A percentile compares a stretch with the other conserved stretches of the same genome.
phyloP scores from a whole-genome alignment of 1,284 basidiomycete genomes.

The Boletus holoroseus region DNA sequence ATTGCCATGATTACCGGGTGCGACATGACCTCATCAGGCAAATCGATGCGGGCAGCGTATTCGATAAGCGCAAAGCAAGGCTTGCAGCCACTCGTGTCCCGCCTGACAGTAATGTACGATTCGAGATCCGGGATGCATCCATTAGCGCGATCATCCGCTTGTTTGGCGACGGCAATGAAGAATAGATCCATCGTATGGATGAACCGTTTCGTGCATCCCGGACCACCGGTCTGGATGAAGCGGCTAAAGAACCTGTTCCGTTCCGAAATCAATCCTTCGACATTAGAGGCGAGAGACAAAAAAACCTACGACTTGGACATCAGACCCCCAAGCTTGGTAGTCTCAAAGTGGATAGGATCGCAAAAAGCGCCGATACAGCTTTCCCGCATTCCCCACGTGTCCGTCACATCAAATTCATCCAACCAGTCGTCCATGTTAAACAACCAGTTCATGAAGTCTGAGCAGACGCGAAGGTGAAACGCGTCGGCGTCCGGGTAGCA shows the following conservation, averaged over 20 bases:
- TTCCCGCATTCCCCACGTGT: slow-evolving; percentile 39
- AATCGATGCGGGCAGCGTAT: slow-evolving; percentile 50
- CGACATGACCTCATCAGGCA: slow-evolving; percentile 51
- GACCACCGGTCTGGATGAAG: slow-evolving; percentile 44
- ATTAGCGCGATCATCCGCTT: slow-evolving; percentile 48
- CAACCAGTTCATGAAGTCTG: slow-evolving; percentile 55
- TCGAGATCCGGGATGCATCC: slow-evolving; percentile 49
- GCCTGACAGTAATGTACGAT: slow-evolving; percentile 51
- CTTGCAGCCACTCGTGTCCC: slow-evolving; percentile 55
- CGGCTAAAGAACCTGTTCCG: slow-evolving; percentile 47
- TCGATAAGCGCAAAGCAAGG: slow-evolving; percentile 58
- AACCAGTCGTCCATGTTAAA: slow-evolving; percentile 55
- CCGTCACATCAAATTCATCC: slow-evolving; percentile 41
- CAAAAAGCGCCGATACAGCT: slow-evolving; percentile 50
- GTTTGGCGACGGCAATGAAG: slow-evolving; percentile 49
- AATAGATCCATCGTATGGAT: slow-evolving; percentile 51
- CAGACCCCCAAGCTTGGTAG: slow-evolving; percentile 46
- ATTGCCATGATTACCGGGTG: slow-evolving; percentile 49
- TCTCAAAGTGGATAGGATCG: slow-evolving; percentile 41
- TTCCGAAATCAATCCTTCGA: slow-evolving; percentile 7
- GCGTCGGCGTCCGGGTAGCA: slow-evolving; percentile 53
- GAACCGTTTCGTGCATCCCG: slow-evolving; percentile 50
- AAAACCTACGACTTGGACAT: slow-evolving; percentile 50
- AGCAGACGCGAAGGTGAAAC: slow-evolving; percentile 55
- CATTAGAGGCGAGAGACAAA: background rate